Evolutionary conservation across 2,329 filamentous ascomycete species (phyloP), one percentile per base, ranked within the genome.

Genomic region (Peltaster fructicola): DNA sequence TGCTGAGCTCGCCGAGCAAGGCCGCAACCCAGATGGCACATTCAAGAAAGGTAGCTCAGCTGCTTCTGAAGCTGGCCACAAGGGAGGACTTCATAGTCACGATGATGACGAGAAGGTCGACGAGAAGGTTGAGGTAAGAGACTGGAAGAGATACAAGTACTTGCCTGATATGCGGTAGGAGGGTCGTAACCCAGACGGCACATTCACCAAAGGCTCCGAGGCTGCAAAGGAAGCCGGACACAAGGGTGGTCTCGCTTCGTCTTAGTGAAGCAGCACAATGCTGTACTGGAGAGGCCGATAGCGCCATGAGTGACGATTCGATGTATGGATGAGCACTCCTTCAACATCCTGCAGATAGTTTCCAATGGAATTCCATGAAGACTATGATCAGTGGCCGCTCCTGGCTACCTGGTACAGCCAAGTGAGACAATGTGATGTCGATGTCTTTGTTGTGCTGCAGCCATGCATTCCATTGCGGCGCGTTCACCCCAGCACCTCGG

Each of bases 21-120:
- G 44, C n/a, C 38, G 47, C 29, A 40, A 44, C 29, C 30, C 33
- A 15, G 35, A 41, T 22, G 39, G 39, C n/a, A 41, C 41, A 7
- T 44, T 45, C 33, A 30, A 22, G 14, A 37, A 38, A 22, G 42
- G 39, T n/a, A 36, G 33, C 8, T 34, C 39, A 16, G 39, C 37
- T n/a, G 42, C 41, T 3, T 36, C 36, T 21, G 37, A 40, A 14
- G 41, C 42, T 19, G 40, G 40, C 10, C 41, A 39, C 20, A 25
- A 32, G 14, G 39, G 40, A n/a, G 40, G 40, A 5, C 17, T 37
- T 8, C 32, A 36, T 20, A 25, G 18, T 11, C 23, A 30, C n/a
- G 26, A 27, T 13, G 22, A 35, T 25, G 31, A 33, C 18, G 30
- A 25, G 17, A 29, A 29, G 30, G 19, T 24, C 17, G 28, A n/a